Conservation (phyloP, 805 yeast species). For the Priceomyces carsonii region DNA sequence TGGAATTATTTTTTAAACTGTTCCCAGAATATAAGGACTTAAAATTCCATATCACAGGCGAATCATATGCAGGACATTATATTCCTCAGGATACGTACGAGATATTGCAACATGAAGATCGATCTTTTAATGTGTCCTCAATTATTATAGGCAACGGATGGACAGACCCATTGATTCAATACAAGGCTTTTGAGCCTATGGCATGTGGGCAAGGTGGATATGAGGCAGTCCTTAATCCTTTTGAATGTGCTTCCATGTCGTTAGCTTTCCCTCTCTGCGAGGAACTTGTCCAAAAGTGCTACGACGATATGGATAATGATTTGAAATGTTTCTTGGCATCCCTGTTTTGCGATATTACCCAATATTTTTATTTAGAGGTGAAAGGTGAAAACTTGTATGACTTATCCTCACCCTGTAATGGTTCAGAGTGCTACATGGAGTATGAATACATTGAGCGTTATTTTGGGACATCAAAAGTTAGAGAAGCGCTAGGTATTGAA, state of each 20-base stretch:
- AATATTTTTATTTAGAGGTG: constrained; percentile 75
- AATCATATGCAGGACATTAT: constrained; percentile 49
- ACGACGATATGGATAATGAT: constrained; percentile 73
- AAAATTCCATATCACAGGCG: constrained; percentile 42
- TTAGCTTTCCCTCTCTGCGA: constrained; percentile 72
- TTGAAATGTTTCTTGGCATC: constrained; percentile 92
- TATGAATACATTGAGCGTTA: constrained; percentile 73
- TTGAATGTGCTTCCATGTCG: constrained; percentile 66
- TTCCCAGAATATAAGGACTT: constrained; percentile 29
- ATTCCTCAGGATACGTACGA: constrained; percentile 45
- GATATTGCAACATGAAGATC: constrained; percentile 41
- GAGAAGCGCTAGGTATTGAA: constrained; percentile 86
- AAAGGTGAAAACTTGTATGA: constrained; percentile 94
- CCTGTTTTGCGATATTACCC: constrained; percentile 82
- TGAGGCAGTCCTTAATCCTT: constrained; percentile 68
- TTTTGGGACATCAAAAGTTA: constrained; percentile 75
- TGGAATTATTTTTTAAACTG: constrained; percentile 37
- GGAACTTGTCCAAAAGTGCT: constrained; percentile 67
- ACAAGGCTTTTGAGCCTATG: constrained; percentile 84
- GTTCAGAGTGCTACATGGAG: constrained; percentile 71
- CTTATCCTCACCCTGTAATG: constrained; percentile 74
- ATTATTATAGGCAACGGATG: constrained; percentile 92
- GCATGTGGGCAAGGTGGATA: constrained; percentile 91
- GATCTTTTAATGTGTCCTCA: constrained; percentile 60
- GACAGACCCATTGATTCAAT: constrained; percentile 81